Percentiles rank a stretch among this genome's conserved stretches.
These are phyloP conservation scores for Sugiyamaella grinbergsii DNA, from an alignment of 1,139 yeast genomes.

Conservation along the genomic window DNA sequence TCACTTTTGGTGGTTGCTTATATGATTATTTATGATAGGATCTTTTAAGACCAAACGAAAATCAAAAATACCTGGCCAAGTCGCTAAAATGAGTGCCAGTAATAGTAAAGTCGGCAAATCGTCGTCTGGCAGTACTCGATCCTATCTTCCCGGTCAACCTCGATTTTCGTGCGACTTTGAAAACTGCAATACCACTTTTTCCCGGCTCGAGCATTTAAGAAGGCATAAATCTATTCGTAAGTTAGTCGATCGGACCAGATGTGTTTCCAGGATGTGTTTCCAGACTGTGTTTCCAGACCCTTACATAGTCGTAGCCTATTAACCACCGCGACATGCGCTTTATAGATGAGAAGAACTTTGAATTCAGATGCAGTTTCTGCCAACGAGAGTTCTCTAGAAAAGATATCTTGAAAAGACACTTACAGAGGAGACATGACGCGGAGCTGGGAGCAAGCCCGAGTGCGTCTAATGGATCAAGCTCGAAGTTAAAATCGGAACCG, in stretches of 20 bases:
- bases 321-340: neutral
- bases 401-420: constrained; percentile 32
- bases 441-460: neutral
- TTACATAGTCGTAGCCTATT: too few species aligned
- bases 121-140: constrained; percentile 3
- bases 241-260: too few species aligned
- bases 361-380: constrained; percentile 31
- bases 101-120: constrained; percentile 6
- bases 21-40: too few species aligned
- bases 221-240: constrained; percentile 32
- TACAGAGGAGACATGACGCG: constrained; percentile 30
- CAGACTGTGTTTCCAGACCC: too few species aligned
- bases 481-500: constrained; percentile 3
- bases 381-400: constrained; percentile 30
- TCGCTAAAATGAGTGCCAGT: constrained; percentile 6
- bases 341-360: constrained; percentile 28
- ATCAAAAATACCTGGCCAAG: too few species aligned
- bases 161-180: constrained; percentile 17
- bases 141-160: constrained; percentile 17
- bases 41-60: too few species aligned
- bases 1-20: too few species aligned
- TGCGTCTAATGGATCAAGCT: neutral
- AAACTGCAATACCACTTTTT: constrained; percentile 31
- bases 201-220: constrained; percentile 33
- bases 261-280: neutral